Evolutionary conservation across 768 basidiomycete species (phyloP).

Genomic region (Auriscalpium microsporum): DNA sequence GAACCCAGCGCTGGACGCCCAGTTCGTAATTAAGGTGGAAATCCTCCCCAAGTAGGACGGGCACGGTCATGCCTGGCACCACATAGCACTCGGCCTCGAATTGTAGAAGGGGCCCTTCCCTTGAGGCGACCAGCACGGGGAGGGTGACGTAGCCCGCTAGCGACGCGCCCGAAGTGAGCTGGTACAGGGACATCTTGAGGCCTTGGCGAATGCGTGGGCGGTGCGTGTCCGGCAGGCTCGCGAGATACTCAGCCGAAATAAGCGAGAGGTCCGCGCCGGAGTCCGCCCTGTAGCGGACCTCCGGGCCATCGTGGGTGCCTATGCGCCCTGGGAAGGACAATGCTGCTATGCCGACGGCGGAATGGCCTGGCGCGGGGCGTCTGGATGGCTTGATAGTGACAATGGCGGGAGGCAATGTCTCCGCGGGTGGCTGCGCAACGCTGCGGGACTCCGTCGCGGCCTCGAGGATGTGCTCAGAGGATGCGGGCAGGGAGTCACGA

Average conservation of each 20-base stretch:
- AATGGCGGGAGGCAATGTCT: too few species aligned
- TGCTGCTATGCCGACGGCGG: not conserved
- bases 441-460: too few species aligned
- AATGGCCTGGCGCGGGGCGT: not conserved
- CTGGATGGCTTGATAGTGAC: not conserved
- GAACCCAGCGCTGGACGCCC: slow-evolving; percentile 4
- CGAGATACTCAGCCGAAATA: not conserved
- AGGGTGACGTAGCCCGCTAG: not conserved
- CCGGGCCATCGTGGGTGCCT: not conserved
- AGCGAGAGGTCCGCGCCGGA: not conserved
- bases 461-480: too few species aligned
- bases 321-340: not conserved
- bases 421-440: too few species aligned
- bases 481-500: too few species aligned
- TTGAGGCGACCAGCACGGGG: not conserved
- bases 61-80: slow-evolving; percentile 20
- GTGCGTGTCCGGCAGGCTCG: not conserved
- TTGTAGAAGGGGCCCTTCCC: not conserved
- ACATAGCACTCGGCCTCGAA: slow-evolving; percentile 21
- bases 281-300: not conserved
- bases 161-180: not conserved
- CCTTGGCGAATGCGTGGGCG: not conserved
- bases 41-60: slow-evolving; percentile 24
- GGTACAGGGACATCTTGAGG: not conserved
- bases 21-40: slow-evolving; percentile 20